Evolutionary conservation across 129 eudicot genomes (phyloP).

Genomic region (Helichrysum umbraculigerum): DNA sequence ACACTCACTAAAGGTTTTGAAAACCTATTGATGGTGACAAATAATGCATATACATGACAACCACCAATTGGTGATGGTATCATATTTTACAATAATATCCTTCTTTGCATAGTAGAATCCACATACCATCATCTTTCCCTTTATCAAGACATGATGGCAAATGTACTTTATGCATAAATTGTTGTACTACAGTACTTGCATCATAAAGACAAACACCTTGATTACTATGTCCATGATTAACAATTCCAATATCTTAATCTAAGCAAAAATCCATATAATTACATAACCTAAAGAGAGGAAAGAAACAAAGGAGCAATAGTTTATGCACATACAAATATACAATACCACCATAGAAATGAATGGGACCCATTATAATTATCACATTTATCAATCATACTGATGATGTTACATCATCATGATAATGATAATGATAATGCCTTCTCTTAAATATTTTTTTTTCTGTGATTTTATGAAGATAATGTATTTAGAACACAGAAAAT

Average conservation of each 20-base stretch:
- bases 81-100: background rate
- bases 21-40: constrained; percentile 26
- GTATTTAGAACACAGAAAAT: constrained; percentile 14
- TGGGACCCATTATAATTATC: constrained; percentile 47
- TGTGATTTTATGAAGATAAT: constrained; percentile 27
- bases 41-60: constrained; percentile 24
- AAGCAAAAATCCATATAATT: constrained; percentile 14
- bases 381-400: constrained; percentile 41
- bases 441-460: constrained; percentile 7
- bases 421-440: constrained; percentile 32
- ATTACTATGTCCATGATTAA: constrained; percentile 22
- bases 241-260: constrained; percentile 26
- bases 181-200: constrained; percentile 28
- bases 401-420: constrained; percentile 45
- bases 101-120: constrained; percentile 9
- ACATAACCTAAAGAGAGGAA: constrained; percentile 20
- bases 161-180: constrained; percentile 23
- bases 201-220: constrained; percentile 23
- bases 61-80: constrained; percentile 2
- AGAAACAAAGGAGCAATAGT: constrained; percentile 28
- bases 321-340: constrained; percentile 34
- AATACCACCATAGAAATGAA: constrained; percentile 31
- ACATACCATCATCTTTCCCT: constrained; percentile 1
- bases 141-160: constrained; percentile 14
- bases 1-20: constrained; percentile 5